Evolutionary conservation across 257 asterid genomes (phyloP).

Genomic region (Prunella vulgaris): DNA sequence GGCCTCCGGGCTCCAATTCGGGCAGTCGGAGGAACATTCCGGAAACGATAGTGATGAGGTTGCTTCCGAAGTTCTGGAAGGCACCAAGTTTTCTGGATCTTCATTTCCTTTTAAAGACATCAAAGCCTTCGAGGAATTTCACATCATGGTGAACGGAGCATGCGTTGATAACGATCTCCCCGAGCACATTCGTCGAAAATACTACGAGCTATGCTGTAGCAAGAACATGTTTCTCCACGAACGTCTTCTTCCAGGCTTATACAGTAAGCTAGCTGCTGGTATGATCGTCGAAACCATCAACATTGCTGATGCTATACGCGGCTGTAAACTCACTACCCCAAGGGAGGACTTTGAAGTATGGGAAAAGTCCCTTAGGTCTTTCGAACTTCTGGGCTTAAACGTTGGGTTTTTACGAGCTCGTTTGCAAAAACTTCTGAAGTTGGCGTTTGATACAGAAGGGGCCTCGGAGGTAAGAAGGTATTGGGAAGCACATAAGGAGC

Average conservation of each 20-base stretch:
- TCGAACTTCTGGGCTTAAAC: constrained; percentile 63
- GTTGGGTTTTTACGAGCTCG: constrained; percentile 61
- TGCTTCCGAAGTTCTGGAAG: constrained; percentile 65
- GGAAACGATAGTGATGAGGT: constrained; percentile 69
- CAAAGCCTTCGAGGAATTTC: constrained; percentile 52
- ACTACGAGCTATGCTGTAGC: constrained; percentile 58
- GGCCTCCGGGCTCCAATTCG: no score
- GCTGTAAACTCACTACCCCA: constrained; percentile 47
- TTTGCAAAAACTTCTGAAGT: constrained; percentile 27
- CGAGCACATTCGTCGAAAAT: constrained; percentile 36
- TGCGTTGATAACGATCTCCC: constrained; percentile 66
- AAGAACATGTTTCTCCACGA: constrained; percentile 53
- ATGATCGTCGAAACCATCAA: constrained; percentile 45
- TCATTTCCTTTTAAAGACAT: constrained; percentile 39
- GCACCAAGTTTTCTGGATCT: constrained; percentile 38
- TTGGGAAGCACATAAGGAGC: constrained; percentile 40
- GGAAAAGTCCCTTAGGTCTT: constrained; percentile 68
- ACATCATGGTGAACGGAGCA: constrained; percentile 48
- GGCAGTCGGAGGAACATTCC: constrained; percentile 45
- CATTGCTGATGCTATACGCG: constrained; percentile 43
- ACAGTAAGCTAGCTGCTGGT: constrained; percentile 57
- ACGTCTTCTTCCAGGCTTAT: constrained; percentile 53
- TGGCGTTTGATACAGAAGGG: constrained; percentile 51
- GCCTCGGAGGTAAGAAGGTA: constrained; percentile 39
- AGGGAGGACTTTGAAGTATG: constrained; percentile 54